phyloP scores from a whole-genome alignment of 192 early-diverging fungal species.

The Coemansia javaensis region DNA sequence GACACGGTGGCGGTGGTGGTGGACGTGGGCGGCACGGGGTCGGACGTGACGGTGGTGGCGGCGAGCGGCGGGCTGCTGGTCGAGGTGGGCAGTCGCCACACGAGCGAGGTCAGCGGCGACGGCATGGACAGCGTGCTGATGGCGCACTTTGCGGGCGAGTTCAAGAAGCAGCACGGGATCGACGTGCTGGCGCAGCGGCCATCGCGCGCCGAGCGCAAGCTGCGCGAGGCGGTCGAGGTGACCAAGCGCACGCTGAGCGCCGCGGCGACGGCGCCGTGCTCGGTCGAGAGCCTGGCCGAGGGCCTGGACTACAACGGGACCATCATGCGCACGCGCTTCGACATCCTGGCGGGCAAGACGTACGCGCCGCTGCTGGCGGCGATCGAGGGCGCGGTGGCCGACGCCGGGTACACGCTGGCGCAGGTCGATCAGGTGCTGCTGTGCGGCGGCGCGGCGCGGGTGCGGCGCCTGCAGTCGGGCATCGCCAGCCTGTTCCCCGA shows the following conservation, averaged over 20 bases:
- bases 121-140: constrained; percentile 81
- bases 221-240: constrained; percentile 76
- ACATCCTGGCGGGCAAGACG: constrained; percentile 77
- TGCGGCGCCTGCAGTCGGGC: constrained; percentile 78
- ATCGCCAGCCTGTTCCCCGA: constrained; percentile 71
- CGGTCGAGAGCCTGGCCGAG: constrained; percentile 86
- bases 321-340: constrained; percentile 84
- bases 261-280: constrained; percentile 78
- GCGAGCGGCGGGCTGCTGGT: constrained; percentile 80
- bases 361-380: constrained; percentile 64
- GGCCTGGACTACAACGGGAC: constrained; percentile 84
- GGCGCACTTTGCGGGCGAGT: constrained; percentile 76
- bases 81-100: constrained; percentile 72
- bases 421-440: constrained; percentile 88
- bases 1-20: constrained; percentile 81
- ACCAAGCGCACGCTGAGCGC: constrained; percentile 89
- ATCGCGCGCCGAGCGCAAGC: constrained; percentile 74
- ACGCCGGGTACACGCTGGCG: constrained; percentile 60
- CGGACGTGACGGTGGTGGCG: constrained; percentile 75
- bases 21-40: constrained; percentile 82
- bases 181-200: constrained; percentile 64
- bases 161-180: constrained; percentile 79
- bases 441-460: constrained; percentile 81
- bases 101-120: constrained; percentile 75
- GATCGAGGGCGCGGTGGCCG: constrained; percentile 62